A percentile compares a stretch with the other conserved stretches of the same genome.
Conservation (phyloP, 768 basidiomycete genomes). For the Suillus clintonianus region DNA sequence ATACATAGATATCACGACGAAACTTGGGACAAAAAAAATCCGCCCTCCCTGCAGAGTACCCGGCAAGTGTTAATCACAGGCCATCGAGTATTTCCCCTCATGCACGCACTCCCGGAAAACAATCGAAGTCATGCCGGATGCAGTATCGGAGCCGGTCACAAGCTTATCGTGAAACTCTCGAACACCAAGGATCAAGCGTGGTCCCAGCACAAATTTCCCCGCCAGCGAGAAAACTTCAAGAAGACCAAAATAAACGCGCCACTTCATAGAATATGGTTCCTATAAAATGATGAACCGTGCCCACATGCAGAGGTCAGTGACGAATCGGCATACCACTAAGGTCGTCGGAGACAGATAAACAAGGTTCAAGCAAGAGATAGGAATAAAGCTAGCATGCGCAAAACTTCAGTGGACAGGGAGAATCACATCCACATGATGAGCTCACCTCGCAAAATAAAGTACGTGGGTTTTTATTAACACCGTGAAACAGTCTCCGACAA, state of each 20-base stretch:
- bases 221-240: not conserved
- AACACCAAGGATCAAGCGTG: not conserved
- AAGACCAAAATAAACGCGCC: not conserved
- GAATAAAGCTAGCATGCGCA: not conserved
- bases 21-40: not conserved
- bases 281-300: not conserved
- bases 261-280: not conserved
- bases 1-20: not conserved
- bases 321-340: not conserved
- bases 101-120: not conserved
- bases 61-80: not conserved
- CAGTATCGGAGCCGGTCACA: not conserved
- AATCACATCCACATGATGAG: not conserved
- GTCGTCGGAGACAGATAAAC: not conserved
- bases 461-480: not conserved
- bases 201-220: not conserved
- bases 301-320: not conserved
- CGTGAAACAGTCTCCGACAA: not conserved
- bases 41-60: not conserved
- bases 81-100: not conserved
- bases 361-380: not conserved
- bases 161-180: not conserved
- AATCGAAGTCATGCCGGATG: not conserved
- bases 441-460: not conserved
- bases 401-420: not conserved